These are phyloP conservation scores for Rosa chinensis DNA, from an alignment of 306 rosid genomes.

Conservation along the genomic window DNA sequence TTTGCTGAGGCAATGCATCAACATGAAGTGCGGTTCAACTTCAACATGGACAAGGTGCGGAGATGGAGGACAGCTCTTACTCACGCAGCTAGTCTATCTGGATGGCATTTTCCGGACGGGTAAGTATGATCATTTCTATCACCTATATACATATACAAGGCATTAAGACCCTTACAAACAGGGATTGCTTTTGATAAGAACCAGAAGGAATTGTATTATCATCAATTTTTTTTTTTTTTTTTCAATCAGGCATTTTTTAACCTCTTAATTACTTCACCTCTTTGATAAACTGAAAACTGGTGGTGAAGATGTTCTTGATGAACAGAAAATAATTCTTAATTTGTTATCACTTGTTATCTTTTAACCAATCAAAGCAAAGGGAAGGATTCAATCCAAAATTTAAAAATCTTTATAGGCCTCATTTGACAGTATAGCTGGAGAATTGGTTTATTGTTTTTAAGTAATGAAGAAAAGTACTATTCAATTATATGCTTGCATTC, in stretches of 20 bases:
- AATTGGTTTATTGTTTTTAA: background rate
- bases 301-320: background rate
- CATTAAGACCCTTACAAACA: background rate
- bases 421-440: background rate
- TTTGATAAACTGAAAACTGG: background rate
- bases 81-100: conserved; percentile 7
- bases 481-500: background rate
- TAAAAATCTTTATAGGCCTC: background rate
- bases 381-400: background rate
- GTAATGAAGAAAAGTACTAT: background rate
- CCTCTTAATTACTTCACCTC: background rate
- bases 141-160: background rate
- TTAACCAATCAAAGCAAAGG: background rate
- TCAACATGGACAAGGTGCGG: conserved; percentile 1
- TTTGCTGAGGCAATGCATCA: background rate
- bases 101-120: conserved; percentile 10
- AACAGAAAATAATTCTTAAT: background rate
- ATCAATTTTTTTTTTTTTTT: background rate
- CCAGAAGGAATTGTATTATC: background rate
- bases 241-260: background rate
- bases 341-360: background rate
- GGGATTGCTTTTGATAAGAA: background rate
- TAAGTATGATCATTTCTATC: background rate
- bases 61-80: conserved; percentile 15
- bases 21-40: background rate